Percentiles rank a stretch among this genome's conserved stretches.
Conservation (phyloP, 495 filamentous ascomycete genomes). For the Usnea hakonensis region DNA sequence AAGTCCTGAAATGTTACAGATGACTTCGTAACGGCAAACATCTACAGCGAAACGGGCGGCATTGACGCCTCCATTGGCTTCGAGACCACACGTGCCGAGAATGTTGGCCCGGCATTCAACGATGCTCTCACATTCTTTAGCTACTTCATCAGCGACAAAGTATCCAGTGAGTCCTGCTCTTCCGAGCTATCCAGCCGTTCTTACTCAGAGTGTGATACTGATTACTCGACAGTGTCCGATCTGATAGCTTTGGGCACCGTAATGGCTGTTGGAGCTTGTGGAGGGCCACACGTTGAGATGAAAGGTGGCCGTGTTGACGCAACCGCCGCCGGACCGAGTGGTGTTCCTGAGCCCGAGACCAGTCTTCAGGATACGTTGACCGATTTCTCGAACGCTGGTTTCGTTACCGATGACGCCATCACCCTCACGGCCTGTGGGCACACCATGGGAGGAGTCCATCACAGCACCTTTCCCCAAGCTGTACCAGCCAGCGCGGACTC, state of each 20-base stretch:
- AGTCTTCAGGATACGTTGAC: conserved; percentile 41
- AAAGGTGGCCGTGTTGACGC: conserved; percentile 50
- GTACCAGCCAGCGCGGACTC: conserved; percentile 38
- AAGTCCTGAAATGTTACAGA: conserved; percentile 21
- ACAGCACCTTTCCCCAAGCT: conserved; percentile 45
- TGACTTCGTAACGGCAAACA: conserved; percentile 52
- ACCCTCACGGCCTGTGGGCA: conserved; percentile 55
- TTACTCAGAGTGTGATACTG: neutral
- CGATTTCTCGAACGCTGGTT: conserved; percentile 53
- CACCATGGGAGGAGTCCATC: conserved; percentile 54
- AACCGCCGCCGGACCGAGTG: conserved; percentile 37
- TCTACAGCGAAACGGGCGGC: conserved; percentile 42
- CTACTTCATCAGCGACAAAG: conserved; percentile 43
- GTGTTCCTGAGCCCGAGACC: conserved; percentile 55
- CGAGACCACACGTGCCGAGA: conserved; percentile 44
- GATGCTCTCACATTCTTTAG: conserved; percentile 48
- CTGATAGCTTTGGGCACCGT: conserved; percentile 53
- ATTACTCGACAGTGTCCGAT: conserved; percentile 37
- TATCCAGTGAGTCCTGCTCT: conserved; percentile 26
- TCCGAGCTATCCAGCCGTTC: neutral
- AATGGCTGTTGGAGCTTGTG: conserved; percentile 49
- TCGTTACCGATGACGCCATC: conserved; percentile 49
- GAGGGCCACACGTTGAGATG: conserved; percentile 50
- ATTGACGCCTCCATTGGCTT: conserved; percentile 55
- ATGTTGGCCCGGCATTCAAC: conserved; percentile 50